phyloP scores from a whole-genome alignment of 441 rosid genomes.

The Lagerstroemia fauriei region DNA sequence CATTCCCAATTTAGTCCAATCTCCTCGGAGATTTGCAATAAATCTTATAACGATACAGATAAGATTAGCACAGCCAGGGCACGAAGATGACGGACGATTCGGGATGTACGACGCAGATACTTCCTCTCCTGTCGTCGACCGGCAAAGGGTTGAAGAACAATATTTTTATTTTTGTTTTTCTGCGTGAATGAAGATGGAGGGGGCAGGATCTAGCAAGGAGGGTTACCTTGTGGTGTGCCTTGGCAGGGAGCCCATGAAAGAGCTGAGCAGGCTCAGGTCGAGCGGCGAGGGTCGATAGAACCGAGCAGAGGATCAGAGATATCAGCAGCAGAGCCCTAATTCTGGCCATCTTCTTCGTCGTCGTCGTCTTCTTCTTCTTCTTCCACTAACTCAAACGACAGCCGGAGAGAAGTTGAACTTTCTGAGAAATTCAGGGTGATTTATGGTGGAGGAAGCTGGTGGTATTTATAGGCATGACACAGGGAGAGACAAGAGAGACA shows the following conservation, averaged over 20 bases:
- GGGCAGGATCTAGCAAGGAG: background rate
- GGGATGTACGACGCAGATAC: too few species aligned
- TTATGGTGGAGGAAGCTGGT: background rate
- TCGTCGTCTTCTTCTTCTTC: background rate
- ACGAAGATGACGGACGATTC: too few species aligned
- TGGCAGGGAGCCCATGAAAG: background rate
- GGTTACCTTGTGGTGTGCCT: background rate
- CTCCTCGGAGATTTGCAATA: too few species aligned
- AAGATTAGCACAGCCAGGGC: too few species aligned
- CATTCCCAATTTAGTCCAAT: too few species aligned
- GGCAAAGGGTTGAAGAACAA: too few species aligned
- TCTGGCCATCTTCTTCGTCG: background rate
- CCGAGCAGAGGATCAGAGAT: conserved; percentile 4
- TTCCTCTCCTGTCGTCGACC: too few species aligned
- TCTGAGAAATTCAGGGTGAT: background rate
- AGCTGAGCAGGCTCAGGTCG: background rate
- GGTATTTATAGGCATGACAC: background rate
- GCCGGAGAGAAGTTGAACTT: background rate
- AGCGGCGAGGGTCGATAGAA: background rate
- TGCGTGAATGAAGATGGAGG: background rate
- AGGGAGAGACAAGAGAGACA: background rate
- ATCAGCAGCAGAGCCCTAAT: background rate
- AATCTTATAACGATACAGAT: too few species aligned
- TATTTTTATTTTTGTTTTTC: too few species aligned
- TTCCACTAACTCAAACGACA: background rate